These are phyloP conservation scores for Mitragyna speciosa DNA, from an alignment of 257 asterid species.

Conservation along the genomic window DNA sequence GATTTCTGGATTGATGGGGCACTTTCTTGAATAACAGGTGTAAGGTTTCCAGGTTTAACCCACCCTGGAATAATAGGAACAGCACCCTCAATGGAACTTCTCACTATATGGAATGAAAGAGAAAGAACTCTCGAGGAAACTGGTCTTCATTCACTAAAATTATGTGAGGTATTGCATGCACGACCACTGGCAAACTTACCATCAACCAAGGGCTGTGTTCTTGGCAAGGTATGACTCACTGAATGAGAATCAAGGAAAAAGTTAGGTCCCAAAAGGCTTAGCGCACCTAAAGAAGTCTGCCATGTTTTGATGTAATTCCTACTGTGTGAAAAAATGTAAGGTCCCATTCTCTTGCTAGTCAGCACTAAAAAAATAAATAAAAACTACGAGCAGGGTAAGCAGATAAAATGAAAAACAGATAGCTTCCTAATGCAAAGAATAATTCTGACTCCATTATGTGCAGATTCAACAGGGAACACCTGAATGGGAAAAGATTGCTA, in stretches of 20 bases:
- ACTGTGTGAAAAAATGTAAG: too few species aligned
- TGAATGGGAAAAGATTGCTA: slow-evolving; percentile 82
- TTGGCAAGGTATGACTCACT: slow-evolving; percentile 70
- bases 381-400: neutral
- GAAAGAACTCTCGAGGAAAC: slow-evolving; percentile 70
- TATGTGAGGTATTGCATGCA: slow-evolving; percentile 85
- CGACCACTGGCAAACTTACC: slow-evolving; percentile 89
- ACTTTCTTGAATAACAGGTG: slow-evolving; percentile 42
- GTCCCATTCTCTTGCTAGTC: too few species aligned
- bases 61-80: slow-evolving; percentile 97
- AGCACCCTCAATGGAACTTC: slow-evolving; percentile 84
- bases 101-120: slow-evolving; percentile 78
- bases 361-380: too few species aligned
- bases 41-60: slow-evolving; percentile 85
- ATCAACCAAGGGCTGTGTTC: slow-evolving; percentile 72
- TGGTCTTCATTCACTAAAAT: slow-evolving; percentile 58
- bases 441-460: slow-evolving; percentile 14
- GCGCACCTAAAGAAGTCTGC: too few species aligned
- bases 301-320: too few species aligned
- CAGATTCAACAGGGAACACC: slow-evolving; percentile 73
- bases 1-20: slow-evolving; percentile 2
- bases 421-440: neutral
- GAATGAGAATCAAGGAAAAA: neutral
- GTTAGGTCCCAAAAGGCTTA: neutral
- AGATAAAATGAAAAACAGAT: neutral